Evolutionary conservation across 768 basidiomycete species (phyloP).

Genomic region (Saitozyma podzolica): DNA sequence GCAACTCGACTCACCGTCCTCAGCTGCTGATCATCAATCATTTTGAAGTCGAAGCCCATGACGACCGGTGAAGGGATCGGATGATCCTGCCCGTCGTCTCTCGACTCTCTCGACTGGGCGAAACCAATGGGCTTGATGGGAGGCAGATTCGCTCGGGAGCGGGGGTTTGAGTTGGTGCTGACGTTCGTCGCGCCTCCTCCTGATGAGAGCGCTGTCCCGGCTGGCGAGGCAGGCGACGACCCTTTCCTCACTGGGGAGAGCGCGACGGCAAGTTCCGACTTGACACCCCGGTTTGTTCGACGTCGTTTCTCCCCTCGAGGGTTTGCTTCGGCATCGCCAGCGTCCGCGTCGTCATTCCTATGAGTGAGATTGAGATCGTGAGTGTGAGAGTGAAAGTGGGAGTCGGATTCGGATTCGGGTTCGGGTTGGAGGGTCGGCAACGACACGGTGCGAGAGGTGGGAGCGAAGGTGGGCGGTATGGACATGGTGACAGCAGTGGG

Average conservation of each 20-base stretch:
- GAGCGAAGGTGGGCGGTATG: constrained; percentile 1
- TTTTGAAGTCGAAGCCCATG: constrained; percentile 49
- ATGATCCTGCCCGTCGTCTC: constrained; percentile 3
- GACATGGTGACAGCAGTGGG: not conserved
- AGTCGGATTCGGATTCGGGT: not conserved
- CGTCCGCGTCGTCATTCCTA: not conserved
- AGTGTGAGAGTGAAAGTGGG: constrained; percentile 1
- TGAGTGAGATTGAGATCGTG: not conserved
- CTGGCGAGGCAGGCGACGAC: constrained; percentile 5
- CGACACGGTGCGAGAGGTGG: too few species aligned
- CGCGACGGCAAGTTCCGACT: not conserved
- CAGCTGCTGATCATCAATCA: constrained; percentile 40
- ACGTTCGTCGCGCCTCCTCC: not conserved
- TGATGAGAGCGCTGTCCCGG: not conserved
- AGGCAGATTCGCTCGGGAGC: constrained; percentile 5
- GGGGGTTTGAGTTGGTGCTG: too few species aligned
- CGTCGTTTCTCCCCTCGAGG: constrained; percentile 26
- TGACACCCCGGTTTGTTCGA: constrained; percentile 4
- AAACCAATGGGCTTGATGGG: constrained; percentile 47
- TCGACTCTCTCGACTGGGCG: constrained; percentile 33
- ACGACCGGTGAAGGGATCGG: constrained; percentile 42
- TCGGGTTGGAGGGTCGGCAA: not conserved
- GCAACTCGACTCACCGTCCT: constrained; percentile 34
- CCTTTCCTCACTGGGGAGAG: not conserved
- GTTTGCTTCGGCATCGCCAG: not conserved